Base-by-base conservation (phyloP, 2,329 filamentous ascomycete species). In the Aspergillus tubingensis region DNA sequence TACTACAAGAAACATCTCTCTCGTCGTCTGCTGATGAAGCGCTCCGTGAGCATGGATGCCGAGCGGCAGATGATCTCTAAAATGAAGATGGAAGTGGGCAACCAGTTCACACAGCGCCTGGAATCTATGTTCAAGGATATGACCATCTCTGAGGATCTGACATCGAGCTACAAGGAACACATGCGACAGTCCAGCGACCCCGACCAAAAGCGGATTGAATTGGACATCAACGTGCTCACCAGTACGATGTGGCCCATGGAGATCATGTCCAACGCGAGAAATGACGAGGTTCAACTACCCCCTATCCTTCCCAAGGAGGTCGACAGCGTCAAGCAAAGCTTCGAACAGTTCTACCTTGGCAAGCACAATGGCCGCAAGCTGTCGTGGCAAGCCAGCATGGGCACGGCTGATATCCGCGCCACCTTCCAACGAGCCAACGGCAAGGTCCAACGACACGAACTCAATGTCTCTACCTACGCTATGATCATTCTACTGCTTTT, bases 111-210 rank as follows among this genome's bases (percentile, higher is more conserved):
- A 0, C 82, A 87, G 70, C 96, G 96, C 74, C 86, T 99, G 48
- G 95, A 99, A 73, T 91, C 92, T 65, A 98, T 99, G 92, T 97
- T 99, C 81, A 93, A 92, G 77, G 95, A 99, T 71, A 93, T 98
- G 86, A 87, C 89, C 15, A 87, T 93, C 11, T 97, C 93, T 0
- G 87, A 89, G 57, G 94, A 96, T 65, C 83, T 97, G 25, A 92
- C 91, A 0, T 79, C 86, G 11, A 87, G 85, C 58, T 98, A 96
- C 79, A 89, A 88, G 65, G 83, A 85, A 15, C 86, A 94, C 64
- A 86, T 88, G 75, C 84, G 74, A 75, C 86, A 74, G 70, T 83
- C 78, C 15, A 83, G 79, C n/a, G 83, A 84, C 54, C 77, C 78
- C 2, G 82, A 87, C 60, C 79, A 82, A 3, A 87, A 84, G 71